Conservation (phyloP, 2,329 filamentous ascomycete species). For the Exophiala sp. region DNA sequence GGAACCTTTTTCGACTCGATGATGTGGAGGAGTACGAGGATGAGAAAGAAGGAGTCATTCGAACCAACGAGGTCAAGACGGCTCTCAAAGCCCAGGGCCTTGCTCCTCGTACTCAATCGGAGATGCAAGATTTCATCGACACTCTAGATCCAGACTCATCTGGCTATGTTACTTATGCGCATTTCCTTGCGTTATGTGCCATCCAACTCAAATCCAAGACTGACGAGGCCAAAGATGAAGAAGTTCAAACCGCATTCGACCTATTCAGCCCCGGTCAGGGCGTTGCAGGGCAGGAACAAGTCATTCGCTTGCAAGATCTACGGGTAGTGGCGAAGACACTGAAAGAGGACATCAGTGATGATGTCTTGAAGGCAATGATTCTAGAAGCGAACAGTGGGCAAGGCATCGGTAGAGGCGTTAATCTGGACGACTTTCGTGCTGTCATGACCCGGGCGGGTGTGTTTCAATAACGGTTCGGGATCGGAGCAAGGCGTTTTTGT, state of each 20-base stretch:
- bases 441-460: constrained; percentile 83
- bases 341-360: constrained; percentile 79
- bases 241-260: constrained; percentile 76
- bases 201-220: constrained; percentile 68
- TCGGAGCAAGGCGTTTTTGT: neutral
- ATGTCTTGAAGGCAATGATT: constrained; percentile 88
- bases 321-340: constrained; percentile 74
- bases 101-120: constrained; percentile 56
- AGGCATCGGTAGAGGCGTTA: constrained; percentile 67
- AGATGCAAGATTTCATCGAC: constrained; percentile 72
- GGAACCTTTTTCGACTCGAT: constrained; percentile 66
- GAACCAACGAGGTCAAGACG: constrained; percentile 64
- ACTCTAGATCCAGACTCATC: constrained; percentile 79
- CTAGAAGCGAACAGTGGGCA: constrained; percentile 84
- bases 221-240: constrained; percentile 52
- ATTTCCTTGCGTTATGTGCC: constrained; percentile 84
- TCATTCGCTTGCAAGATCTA: constrained; percentile 78
- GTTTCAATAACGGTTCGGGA: constrained; percentile 57
- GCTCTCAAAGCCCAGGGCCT: constrained; percentile 82
- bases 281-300: constrained; percentile 41
- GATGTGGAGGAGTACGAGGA: constrained; percentile 59
- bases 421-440: constrained; percentile 74
- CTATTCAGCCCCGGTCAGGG: constrained; percentile 64
- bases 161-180: constrained; percentile 72
- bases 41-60: constrained; percentile 69